phyloP scores from a whole-genome alignment of 2,329 filamentous ascomycete species.

The Chaetoscypha palmicola region DNA sequence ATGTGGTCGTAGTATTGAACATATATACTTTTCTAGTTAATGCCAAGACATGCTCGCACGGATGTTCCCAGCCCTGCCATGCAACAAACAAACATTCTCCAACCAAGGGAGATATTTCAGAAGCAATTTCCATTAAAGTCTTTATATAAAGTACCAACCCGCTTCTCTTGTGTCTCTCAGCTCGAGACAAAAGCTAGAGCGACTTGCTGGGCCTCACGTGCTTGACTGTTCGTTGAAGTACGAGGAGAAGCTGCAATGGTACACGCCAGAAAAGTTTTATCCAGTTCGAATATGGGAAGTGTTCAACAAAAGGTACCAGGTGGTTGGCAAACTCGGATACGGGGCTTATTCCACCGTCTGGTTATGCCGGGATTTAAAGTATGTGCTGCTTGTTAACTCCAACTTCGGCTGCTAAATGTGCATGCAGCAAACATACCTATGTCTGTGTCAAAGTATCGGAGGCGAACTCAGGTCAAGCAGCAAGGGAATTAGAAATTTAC shows the following conservation, averaged over 20 bases:
- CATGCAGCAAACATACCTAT: not conserved
- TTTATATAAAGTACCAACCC: too few relatives aligned
- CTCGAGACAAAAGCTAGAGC: not conserved
- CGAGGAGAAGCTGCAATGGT: not conserved
- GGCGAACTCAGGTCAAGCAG: slow-evolving; percentile 1
- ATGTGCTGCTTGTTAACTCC: not conserved
- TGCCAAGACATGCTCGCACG: too few relatives aligned
- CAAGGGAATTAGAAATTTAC: slow-evolving; percentile 28
- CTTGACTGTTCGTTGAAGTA: not conserved
- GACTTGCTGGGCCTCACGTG: not conserved
- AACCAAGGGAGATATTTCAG: too few relatives aligned
- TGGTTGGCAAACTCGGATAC: slow-evolving; percentile 2
- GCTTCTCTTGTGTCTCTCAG: too few relatives aligned
- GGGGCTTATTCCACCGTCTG: slow-evolving; percentile 2
- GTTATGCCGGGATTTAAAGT: not conserved
- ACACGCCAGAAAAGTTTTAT: not conserved
- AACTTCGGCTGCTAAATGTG: not conserved
- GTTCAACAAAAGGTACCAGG: not conserved
- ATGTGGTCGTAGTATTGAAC: too few relatives aligned
- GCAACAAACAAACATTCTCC: too few relatives aligned
- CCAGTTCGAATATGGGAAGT: slow-evolving; percentile 1
- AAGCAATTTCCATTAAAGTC: too few relatives aligned
- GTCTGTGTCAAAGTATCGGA: not conserved
- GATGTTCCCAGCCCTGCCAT: too few relatives aligned
- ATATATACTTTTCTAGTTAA: too few relatives aligned